Base-by-base conservation (phyloP, 768 basidiomycete species). In the Trametes cinnabarina region DNA sequence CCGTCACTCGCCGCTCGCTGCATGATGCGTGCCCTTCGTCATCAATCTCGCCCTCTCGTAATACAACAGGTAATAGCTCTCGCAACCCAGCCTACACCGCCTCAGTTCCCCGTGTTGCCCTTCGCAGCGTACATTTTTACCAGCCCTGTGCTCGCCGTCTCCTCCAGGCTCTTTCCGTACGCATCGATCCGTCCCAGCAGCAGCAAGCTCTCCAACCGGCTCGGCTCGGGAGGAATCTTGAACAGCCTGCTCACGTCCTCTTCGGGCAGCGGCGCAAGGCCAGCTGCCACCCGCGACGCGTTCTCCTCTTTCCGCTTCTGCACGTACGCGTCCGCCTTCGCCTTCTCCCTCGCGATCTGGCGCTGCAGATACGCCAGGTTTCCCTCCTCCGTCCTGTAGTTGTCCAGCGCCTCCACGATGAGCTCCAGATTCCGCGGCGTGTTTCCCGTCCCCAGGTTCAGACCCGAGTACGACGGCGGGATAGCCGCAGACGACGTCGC, bases 291-390 rank as follows among this genome's bases (percentile, higher is more conserved):
- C 42, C 94, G 83, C 50, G 76, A 76, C 35, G 80, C 81, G 67
- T 92, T 96, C 74, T 97, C 94, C 70, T 96, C 94, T 69, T 88
- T 91, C 55, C 93, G 85, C 73, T 94, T 94, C 66, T 83, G 80
- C 52, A 94, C 73, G 68, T 88, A 87, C 51, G 79, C 78, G 55
- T 97, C 94, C 48, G 92, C 91, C 59, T 83, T 84, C 42, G 80
- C 73, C 68, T 84, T 87, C 72, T 97, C 94, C 28, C 94, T 82
- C 28, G 87, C 87, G 68, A 95, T 95, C 71, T 95, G 94, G 53
- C 94, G 86, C 43, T 80, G 79, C 64, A 92, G 76, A 77, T 93
- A 97, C 51, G 89, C 93, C 63, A 94, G 81, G 73, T 96, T 96
- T 49, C 92, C 90, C 67, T 95, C 91, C 72, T 97, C 94, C 53